Conservation (phyloP, 345 rosid species). For the Citrus glauca region DNA sequence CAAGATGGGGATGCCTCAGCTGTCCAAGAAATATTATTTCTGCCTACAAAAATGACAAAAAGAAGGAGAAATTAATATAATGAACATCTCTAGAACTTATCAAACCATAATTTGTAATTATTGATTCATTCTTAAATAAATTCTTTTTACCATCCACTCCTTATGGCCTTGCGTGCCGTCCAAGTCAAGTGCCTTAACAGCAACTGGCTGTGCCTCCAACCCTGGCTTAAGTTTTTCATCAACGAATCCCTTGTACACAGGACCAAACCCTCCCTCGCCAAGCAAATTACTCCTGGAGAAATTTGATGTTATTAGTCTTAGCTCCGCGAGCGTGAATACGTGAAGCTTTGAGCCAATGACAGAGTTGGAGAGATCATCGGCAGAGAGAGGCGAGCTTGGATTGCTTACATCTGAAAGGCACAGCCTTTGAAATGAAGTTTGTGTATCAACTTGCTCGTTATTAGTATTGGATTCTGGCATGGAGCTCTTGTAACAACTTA, state of each 20-base stretch:
- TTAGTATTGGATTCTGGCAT: conserved; percentile 8
- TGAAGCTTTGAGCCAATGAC: conserved; percentile 54
- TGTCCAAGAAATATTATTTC: conserved; percentile 84
- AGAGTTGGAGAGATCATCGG: conserved; percentile 57
- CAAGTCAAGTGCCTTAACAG: conserved; percentile 68
- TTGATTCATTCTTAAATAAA: background rate
- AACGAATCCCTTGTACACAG: conserved; percentile 66
- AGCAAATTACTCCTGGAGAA: conserved; percentile 53
- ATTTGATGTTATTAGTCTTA: conserved; percentile 42
- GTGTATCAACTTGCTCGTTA: conserved; percentile 21
- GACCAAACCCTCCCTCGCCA: conserved; percentile 85
- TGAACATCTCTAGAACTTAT: background rate
- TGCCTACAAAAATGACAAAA: conserved; percentile 42
- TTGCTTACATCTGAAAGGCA: conserved; percentile 56
- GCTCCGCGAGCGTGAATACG: conserved; percentile 47
- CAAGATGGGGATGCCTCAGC: conserved; percentile 58
- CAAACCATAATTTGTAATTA: background rate
- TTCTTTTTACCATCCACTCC: conserved; percentile 68
- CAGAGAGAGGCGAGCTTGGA: conserved; percentile 47
- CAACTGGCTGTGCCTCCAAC: conserved; percentile 60
- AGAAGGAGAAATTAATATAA: background rate
- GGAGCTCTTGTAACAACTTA: conserved; percentile 39
- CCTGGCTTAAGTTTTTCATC: conserved; percentile 57
- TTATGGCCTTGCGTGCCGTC: conserved; percentile 73
- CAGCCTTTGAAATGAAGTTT: conserved; percentile 41